phyloP scores from a whole-genome alignment of 192 early-diverging fungal genomes.

The Cladochytrium replicatum region DNA sequence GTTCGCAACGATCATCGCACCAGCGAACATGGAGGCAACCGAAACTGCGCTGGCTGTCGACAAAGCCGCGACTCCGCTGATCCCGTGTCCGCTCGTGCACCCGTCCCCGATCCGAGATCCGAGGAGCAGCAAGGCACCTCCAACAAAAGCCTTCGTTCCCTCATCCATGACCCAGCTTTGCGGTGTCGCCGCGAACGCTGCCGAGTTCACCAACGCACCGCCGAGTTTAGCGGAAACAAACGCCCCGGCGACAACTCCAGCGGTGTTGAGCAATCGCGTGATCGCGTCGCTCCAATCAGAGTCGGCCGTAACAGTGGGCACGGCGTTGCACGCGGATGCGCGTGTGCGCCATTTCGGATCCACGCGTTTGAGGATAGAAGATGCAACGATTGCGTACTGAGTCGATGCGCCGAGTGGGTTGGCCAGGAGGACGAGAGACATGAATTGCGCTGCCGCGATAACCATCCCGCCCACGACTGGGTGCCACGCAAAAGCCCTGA shows the following conservation, averaged over 20 bases:
- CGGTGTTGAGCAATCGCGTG: neutral
- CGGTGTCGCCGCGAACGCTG: constrained; percentile 1
- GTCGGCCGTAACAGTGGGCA: too few species aligned
- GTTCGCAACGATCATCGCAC: too few species aligned
- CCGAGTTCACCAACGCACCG: constrained; percentile 1
- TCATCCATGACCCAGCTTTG: neutral
- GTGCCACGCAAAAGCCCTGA: constrained; percentile 19
- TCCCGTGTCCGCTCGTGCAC: constrained; percentile 27
- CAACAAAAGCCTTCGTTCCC: constrained; percentile 11
- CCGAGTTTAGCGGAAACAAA: constrained; percentile 1
- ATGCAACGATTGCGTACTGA: constrained; percentile 8
- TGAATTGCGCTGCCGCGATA: constrained; percentile 9
- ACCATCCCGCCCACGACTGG: constrained; percentile 15
- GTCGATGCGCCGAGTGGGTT: constrained; percentile 7
- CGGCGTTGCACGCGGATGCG: constrained; percentile 11
- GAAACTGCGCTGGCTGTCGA: constrained; percentile 11
- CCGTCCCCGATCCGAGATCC: constrained; percentile 23
- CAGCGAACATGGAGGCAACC: constrained; percentile 20
- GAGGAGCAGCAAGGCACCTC: constrained; percentile 12
- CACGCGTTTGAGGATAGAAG: constrained; percentile 5
- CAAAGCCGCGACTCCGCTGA: constrained; percentile 22
- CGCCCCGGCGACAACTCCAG: constrained; percentile 12
- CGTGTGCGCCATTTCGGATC: constrained; percentile 14
- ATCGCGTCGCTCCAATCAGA: neutral
- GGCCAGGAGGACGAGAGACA: constrained; percentile 3